Base-by-base conservation (phyloP, 1,284 basidiomycete species). In the Omphalotus olearius region DNA sequence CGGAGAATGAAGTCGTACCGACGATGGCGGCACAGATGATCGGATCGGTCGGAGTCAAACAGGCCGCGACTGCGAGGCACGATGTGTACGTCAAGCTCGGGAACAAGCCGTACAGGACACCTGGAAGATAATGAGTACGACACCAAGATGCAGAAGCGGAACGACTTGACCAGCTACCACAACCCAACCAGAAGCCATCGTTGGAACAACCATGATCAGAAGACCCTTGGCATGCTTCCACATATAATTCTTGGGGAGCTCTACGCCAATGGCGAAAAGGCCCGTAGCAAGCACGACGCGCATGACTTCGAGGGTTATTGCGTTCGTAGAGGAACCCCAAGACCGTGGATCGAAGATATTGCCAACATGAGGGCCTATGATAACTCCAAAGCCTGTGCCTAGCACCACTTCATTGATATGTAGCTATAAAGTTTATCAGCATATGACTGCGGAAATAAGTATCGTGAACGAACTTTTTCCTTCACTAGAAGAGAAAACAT, bases 331-430 rank as follows among this genome's bases (percentile, higher is more conserved):
- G 1, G 59, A 39, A 5, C 79, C 80, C 94, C 93, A 98, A 0
- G 73, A 71, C 1, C 85, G 74, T 0, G 95, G 94, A 60, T 93
- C 74, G 65, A 98, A 91, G 11, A 92, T 72, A 41, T 80, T 78
- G 20, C 85, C 80, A 45, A 76, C 82, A 57, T 93, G 78, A 0
- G 92, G 93, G 0, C 92, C 87, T 55, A 87, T 78, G 43, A 82
- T 59, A 53, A 91, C 76, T 0, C 74, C 74, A 53, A 75, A 91
- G 0, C 79, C 74, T 0, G 93, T 94, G 2, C 93, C 93, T 38
- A 97, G 83, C 30, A 94, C 86, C 20, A 95, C 93, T 73, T 98
- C 95, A 60, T 93, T 95, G 59, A 97, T 83, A 65, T 89, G 96
- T 3, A 96, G 65, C 74, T 87, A 54, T 10, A 51, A 2, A 20